phyloP scores from a whole-genome alignment of 2,329 filamentous ascomycete species.

The Ceratocystis ficicola region DNA sequence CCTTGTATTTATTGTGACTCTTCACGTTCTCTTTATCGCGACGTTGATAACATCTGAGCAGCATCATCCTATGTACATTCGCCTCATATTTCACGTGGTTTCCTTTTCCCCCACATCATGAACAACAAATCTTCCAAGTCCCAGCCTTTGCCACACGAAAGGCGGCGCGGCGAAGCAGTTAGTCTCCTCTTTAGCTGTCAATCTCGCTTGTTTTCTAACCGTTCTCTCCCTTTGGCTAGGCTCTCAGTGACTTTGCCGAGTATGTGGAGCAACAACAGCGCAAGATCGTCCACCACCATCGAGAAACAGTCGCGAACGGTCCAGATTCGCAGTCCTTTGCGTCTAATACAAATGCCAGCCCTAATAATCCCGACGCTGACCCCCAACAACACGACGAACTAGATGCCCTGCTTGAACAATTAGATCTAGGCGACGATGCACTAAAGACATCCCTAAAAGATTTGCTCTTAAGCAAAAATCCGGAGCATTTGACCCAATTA shows the following conservation, averaged over 20 bases:
- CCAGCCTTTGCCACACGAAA: constrained; percentile 52
- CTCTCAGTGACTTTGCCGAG: constrained; percentile 90
- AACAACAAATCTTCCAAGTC: constrained; percentile 43
- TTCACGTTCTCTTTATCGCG: not conserved
- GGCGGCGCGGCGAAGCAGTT: constrained; percentile 78
- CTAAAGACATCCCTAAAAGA: constrained; percentile 60
- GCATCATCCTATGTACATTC: not conserved
- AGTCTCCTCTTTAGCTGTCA: constrained; percentile 24
- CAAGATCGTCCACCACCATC: not conserved
- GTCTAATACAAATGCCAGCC: constrained; percentile 23
- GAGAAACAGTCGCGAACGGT: not conserved
- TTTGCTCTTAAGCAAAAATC: constrained; percentile 49
- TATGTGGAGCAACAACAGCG: constrained; percentile 93
- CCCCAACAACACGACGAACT: constrained; percentile 67
- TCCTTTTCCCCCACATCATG: constrained; percentile 34
- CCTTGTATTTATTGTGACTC: too few relatives aligned
- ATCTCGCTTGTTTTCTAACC: too few relatives aligned
- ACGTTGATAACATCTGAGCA: not conserved
- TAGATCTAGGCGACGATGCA: constrained; percentile 63
- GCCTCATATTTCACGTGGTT: too few relatives aligned
- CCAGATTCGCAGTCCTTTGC: constrained; percentile 40
- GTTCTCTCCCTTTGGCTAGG: constrained; percentile 32
- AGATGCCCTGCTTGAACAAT: constrained; percentile 71
- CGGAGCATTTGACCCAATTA: constrained; percentile 45
- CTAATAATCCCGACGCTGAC: constrained; percentile 15